Percentiles rank a stretch among this genome's conserved stretches.
Conservation (phyloP, 352 stramenopile species). For the Globisporangium solare region DNA sequence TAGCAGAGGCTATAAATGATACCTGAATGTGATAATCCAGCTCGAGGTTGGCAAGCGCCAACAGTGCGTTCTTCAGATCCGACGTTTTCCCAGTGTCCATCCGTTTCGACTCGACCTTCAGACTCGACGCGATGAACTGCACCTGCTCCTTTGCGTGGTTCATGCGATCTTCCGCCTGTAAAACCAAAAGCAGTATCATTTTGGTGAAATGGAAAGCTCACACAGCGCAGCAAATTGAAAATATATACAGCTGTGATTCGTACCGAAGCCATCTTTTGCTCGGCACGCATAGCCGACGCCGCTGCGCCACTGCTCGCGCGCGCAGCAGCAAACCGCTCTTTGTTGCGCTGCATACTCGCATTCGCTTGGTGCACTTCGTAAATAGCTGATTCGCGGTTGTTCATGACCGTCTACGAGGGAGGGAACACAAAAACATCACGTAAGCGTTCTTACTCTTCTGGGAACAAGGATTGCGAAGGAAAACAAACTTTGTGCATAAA, state of each 20-base stretch:
- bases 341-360: conserved; percentile 87
- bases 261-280: conserved; percentile 86
- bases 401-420: conserved; percentile 65
- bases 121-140: conserved; percentile 81
- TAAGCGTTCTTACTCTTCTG: no score
- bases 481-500: no score
- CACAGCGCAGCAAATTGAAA: neutral
- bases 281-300: conserved; percentile 80
- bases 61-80: conserved; percentile 72
- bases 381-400: conserved; percentile 82
- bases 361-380: conserved; percentile 86
- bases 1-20: neutral
- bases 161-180: conserved; percentile 79
- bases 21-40: conserved; percentile 81
- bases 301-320: conserved; percentile 79
- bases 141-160: conserved; percentile 85
- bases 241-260: conserved; percentile 4
- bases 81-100: conserved; percentile 79
- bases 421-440: neutral
- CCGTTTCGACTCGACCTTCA: conserved; percentile 80
- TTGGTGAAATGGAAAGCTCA: no score
- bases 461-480: no score
- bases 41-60: conserved; percentile 75
- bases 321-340: conserved; percentile 82
- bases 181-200: neutral